Evolutionary conservation across 768 basidiomycete genomes (phyloP), one percentile per base, ranked within the genome.

Genomic region (Suillus weaverae): DNA sequence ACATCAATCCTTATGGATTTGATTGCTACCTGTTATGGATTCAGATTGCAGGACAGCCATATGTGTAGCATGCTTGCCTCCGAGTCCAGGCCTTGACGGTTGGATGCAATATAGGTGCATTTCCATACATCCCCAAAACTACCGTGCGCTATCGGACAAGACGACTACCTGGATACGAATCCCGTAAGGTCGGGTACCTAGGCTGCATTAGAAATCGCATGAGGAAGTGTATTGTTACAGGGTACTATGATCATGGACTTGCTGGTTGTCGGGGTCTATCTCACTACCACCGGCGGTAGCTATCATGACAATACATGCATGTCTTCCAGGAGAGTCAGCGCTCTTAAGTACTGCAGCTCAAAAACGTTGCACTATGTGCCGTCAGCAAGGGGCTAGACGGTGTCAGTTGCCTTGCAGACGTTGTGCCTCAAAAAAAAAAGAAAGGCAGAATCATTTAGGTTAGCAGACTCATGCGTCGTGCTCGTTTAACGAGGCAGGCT

Each of bases 121-220:
- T 59, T 66, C 64, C 64, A 66, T 2, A 66, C 55, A 32, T 66
- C 64, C 35, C 62, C 51, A 32, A 61, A 64, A 39, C 38, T 64
- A 51, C 64, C 64, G 22, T 61, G 57, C 3, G 60, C 41, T 22
- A 43, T 50, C 8, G 64, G 44, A 38, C 44, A 35, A 4, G 62
- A 5, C 33, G 30, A 61, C 30, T 63, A 39, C 20, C 36, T 55
- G 14, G 14, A 14, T 33, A 63, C 14, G 16, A 51, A 32, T 36
- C 35, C 48, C 7, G 64, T 64, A 16, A 64, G 64, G n/a, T 64
- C 64, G 7, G 38, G 26, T 32, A n/a, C n/a, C n/a, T n/a, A 44
- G 35, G 36, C 8, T 36, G n/a, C n/a, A n/a, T n/a, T n/a, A n/a
- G n/a, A n/a, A n/a, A n/a, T n/a, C n/a, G n/a, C n/a, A n/a, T n/a